These are phyloP conservation scores for Elongisporangium prolatum DNA, from an alignment of 352 stramenopile genomes.

Conservation along the genomic window DNA sequence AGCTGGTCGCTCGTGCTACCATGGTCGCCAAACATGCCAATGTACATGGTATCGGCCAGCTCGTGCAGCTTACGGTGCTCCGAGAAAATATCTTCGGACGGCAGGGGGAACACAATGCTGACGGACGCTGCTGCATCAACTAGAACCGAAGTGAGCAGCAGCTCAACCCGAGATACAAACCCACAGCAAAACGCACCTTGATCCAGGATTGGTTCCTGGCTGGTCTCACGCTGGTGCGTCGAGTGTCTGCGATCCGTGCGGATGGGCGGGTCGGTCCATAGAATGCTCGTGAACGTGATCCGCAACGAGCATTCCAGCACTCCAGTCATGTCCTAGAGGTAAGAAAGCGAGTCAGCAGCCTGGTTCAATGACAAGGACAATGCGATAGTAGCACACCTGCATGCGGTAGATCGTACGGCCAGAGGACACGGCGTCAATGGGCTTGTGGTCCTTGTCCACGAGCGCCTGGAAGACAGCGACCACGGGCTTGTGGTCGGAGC, in stretches of 20 bases:
- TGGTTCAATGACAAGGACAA: too few species aligned
- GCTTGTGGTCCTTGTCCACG: constrained; percentile 49
- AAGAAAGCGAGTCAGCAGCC: neutral
- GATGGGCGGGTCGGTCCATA: constrained; percentile 32
- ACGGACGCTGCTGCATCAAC: constrained; percentile 23
- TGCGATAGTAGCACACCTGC: constrained; percentile 19
- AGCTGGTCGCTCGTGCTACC: constrained; percentile 14
- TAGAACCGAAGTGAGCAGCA: neutral
- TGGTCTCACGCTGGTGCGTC: constrained; percentile 8
- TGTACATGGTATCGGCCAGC: constrained; percentile 61
- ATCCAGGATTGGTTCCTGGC: constrained; percentile 6
- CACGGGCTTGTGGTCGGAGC: constrained; percentile 85
- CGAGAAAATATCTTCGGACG: constrained; percentile 80
- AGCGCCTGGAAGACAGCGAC: constrained; percentile 63
- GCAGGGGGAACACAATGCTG: constrained; percentile 72
- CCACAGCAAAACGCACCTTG: neutral
- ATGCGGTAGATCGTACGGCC: constrained; percentile 49
- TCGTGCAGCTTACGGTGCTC: constrained; percentile 79
- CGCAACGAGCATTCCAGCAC: constrained; percentile 55
- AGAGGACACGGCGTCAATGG: constrained; percentile 38
- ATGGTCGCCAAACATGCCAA: constrained; percentile 40
- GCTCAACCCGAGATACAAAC: too few species aligned
- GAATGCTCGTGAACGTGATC: constrained; percentile 45
- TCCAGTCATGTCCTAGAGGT: constrained; percentile 35
- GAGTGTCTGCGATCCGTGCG: neutral